These are phyloP conservation scores for Plasmodium vivax DNA, from an alignment of 169 alveolate genomes.

Conservation along the genomic window DNA sequence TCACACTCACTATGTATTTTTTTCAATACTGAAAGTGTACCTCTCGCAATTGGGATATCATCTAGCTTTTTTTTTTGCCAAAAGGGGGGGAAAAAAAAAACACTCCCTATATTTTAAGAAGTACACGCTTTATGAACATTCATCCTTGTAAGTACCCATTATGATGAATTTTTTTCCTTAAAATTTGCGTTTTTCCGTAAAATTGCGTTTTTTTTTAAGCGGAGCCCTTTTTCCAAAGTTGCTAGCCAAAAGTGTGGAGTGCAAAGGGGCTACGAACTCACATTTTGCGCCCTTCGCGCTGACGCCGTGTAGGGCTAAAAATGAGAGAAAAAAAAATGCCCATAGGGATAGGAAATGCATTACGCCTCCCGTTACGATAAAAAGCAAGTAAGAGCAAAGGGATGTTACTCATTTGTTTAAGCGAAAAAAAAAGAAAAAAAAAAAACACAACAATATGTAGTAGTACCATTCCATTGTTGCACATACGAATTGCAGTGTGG, in stretches of 20 bases:
- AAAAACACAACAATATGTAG: neutral
- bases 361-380: neutral
- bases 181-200: neutral
- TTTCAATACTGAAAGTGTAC: conserved; percentile 55
- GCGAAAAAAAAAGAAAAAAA: neutral
- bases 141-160: neutral
- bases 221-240: neutral
- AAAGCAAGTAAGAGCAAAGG: neutral
- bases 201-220: neutral
- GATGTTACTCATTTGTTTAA: neutral
- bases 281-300: neutral
- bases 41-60: conserved; percentile 1
- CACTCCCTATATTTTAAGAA: neutral
- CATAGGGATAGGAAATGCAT: neutral
- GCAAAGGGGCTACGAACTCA: neutral
- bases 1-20: conserved; percentile 17
- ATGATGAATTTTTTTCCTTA: neutral
- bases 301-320: neutral
- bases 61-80: neutral
- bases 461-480: neutral
- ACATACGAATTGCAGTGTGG: neutral
- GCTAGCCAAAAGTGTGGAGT: neutral
- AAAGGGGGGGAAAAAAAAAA: neutral
- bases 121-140: neutral
- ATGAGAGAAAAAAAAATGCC: neutral